Base-by-base conservation (phyloP, 2,329 filamentous ascomycete species). In the Colletotrichum neosansevieriae region DNA sequence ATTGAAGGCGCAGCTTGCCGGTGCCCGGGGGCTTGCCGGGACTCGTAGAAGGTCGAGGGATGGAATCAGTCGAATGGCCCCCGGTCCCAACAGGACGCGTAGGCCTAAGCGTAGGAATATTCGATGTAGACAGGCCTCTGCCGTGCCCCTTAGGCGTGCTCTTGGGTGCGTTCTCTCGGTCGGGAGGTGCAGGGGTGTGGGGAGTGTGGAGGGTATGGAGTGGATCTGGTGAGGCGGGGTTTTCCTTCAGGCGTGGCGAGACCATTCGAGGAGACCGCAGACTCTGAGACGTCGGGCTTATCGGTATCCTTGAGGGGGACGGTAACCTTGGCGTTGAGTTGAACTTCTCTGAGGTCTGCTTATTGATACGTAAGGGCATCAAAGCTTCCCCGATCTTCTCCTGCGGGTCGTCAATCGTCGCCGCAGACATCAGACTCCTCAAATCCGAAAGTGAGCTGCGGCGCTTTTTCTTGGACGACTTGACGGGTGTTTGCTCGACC, bases 401-500 rank as follows among this genome's bases (percentile, higher is more conserved):
- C 13, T 65, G 77, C 72, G 72, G 80, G 75, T 77, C 83, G 74
- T 79, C 81, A 0, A 91, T 78, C 11, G 83, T 86, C 9, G 90
- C 84, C 63, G 88, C 85, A 45, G 85, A 86, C 80, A 95, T 90
- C 17, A 93, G 82, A 63, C 83, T 86, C 72, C 89, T 92, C 54
- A 98, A 84, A 77, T 98, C 95, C 4, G 94, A 97, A 47, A 98
- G 82, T 29, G 94, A 98, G 80, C 94, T 98, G 76, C 95, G 90
- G 63, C 95, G 88, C 82, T 97, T 98, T 81, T 91, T 94, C 76
- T 87, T 90, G 50, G 83, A 80, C n/a, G 77, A 77, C 72, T 82
- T 85, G 38, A 47, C 62, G 44, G 62, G 66, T 36, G 73, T 70
- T 4, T 76, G 71, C 9, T 74, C 71, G 5, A 79, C 76, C 62